A percentile compares a stretch with the other conserved stretches of the same genome.
Evolutionary conservation across 106 monocot genomes (phyloP).

Genomic region (Allium sativum): DNA sequence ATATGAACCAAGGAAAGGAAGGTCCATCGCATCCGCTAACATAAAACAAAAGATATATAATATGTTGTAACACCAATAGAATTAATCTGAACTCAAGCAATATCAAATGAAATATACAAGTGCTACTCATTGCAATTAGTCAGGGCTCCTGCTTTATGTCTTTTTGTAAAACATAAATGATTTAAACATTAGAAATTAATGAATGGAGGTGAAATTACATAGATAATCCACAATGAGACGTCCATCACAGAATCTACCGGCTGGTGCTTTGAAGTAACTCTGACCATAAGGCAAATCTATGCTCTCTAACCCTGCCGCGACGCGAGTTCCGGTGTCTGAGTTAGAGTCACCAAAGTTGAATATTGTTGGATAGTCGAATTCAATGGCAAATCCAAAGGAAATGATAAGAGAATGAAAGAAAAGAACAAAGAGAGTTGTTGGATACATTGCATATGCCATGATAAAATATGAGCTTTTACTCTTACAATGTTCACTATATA

Average conservation of each 20-base stretch:
- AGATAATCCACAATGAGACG: conserved; percentile 90
- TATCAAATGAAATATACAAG: too few relatives aligned
- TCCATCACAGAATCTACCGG: conserved; percentile 80
- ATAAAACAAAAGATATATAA: conserved; percentile 2
- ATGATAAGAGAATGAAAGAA: neutral
- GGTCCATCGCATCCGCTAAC: conserved; percentile 73
- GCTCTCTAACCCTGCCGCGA: conserved; percentile 37
- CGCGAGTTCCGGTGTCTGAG: conserved; percentile 70
- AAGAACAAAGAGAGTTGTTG: neutral
- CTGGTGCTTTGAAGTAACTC: conserved; percentile 47
- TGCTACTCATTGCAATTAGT: too few relatives aligned
- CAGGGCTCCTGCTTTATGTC: too few relatives aligned
- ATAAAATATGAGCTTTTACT: too few relatives aligned
- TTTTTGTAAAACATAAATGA: too few relatives aligned
- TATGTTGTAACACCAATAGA: too few relatives aligned
- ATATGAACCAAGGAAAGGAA: conserved; percentile 68
- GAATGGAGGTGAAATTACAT: conserved; percentile 18
- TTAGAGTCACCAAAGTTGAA: conserved; percentile 99
- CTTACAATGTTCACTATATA: too few relatives aligned
- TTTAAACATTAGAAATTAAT: too few relatives aligned
- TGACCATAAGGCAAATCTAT: conserved; percentile 48
- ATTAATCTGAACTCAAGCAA: too few relatives aligned
- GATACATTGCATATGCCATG: too few relatives aligned
- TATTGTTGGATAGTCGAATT: conserved; percentile 63
- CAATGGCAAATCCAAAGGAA: conserved; percentile 21